Base-by-base conservation (phyloP, 495 filamentous ascomycete genomes). In the Neurospora terricola region DNA sequence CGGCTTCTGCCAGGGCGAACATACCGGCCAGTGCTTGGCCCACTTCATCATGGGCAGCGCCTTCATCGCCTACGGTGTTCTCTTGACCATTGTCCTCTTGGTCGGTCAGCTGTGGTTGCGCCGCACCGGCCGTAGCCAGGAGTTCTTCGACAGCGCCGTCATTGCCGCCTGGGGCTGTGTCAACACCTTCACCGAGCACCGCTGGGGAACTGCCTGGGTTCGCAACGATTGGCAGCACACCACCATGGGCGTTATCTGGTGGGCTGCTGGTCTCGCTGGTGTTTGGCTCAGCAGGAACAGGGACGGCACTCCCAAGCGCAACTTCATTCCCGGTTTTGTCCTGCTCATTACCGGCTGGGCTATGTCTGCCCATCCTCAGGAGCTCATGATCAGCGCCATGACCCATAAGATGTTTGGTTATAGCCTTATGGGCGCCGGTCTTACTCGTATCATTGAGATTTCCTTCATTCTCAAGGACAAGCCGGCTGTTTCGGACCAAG, bases 41-140 rank as follows among this genome's bases (percentile, higher is more conserved):
- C 96, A 99, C 81, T 98, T 98, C 79, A 98, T 98, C 79, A 98
- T 99, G 96, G 96, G 96, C 23, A 92, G 91, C 73, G 94, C 95
- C 3, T 98, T 99, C 81, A 97, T 99, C 75, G 96, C 87, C 66
- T 98, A 98, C 78, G 96, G 93, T 21, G 92, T 98, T 69, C 78
- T 95, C 69, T 86, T 99, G 75, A 94, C 93, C 3, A 91, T 98
- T 62, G 83, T 98, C 16, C 86, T 98, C 38, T 85, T 97, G 12
- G 92, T 94, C 40, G 96, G 96, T 21, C 96, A 98, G 82, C 81
- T 86, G 27, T 98, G 94, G 94, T 81, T 99, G 70, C 89, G 88
- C 68, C 87, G 92, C 39, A 94, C 92, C 2, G 94, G 94, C 21
- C 89, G 93, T 34, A 94, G 92, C 72, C 96, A 98, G 82, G 96